A percentile compares a stretch with the other conserved stretches of the same genome.
phyloP scores from a whole-genome alignment of 371 early-diverging fungal genomes.

The Chytridium lagenaria region DNA sequence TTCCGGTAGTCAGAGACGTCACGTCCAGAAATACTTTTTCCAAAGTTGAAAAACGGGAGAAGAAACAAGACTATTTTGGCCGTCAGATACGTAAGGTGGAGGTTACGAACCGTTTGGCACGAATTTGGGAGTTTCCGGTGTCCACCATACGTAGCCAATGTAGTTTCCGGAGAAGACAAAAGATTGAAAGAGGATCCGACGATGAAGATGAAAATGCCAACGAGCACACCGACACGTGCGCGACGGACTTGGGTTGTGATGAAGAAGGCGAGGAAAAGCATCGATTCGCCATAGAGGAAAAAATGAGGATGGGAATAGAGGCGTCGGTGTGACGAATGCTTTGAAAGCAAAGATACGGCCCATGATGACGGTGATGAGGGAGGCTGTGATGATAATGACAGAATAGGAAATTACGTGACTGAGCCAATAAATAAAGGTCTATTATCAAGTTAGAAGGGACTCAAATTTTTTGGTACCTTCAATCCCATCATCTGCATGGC shows the following conservation, averaged over 20 bases:
- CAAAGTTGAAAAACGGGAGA: conserved; percentile 76
- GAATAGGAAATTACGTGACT: conserved; percentile 55
- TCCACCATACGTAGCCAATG: conserved; percentile 68
- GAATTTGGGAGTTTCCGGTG: conserved; percentile 29
- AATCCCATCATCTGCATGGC: conserved; percentile 70
- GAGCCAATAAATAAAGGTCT: conserved; percentile 61
- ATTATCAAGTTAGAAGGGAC: conserved; percentile 52
- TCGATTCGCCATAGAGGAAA: conserved; percentile 65
- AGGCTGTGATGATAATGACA: conserved; percentile 52
- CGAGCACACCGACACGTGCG: conserved; percentile 52
- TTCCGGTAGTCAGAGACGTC: conserved; percentile 61
- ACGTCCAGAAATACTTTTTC: conserved; percentile 70
- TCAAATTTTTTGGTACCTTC: conserved; percentile 40
- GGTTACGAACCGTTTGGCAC: conserved; percentile 19
- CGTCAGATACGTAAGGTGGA: not conserved
- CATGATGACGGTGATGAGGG: conserved; percentile 53
- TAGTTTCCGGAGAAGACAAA: conserved; percentile 60
- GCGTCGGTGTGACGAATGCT: conserved; percentile 46
- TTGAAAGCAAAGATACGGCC: conserved; percentile 62
- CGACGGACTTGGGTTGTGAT: conserved; percentile 60
- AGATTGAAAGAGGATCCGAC: conserved; percentile 66
- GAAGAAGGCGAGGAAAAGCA: conserved; percentile 67
- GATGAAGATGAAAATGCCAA: conserved; percentile 67
- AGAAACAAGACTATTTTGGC: conserved; percentile 51
- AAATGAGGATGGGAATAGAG: conserved; percentile 56